phyloP scores from a whole-genome alignment of 2,329 filamentous ascomycete species.

The Fusarium armeniacum region DNA sequence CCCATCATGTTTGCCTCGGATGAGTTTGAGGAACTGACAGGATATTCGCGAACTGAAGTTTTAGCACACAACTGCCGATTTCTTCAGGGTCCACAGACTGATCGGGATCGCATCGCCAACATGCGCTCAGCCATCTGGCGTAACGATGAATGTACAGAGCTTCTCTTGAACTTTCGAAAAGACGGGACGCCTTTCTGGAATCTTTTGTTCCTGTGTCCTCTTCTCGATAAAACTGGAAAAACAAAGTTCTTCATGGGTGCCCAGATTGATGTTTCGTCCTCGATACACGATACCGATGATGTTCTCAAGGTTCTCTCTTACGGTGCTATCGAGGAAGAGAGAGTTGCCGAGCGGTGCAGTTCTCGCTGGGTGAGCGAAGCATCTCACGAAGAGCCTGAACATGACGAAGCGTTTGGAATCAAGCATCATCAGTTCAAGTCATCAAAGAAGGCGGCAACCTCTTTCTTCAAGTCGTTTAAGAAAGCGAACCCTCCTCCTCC shows the following conservation, averaged over 20 bases:
- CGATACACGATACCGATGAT: slow-evolving; percentile 64
- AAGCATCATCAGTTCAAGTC: slow-evolving; percentile 43
- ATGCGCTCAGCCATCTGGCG: slow-evolving; percentile 59
- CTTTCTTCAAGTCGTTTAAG: slow-evolving; percentile 56
- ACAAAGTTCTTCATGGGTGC: slow-evolving; percentile 68
- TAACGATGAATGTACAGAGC: slow-evolving; percentile 62
- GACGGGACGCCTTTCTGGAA: slow-evolving; percentile 70
- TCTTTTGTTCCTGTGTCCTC: slow-evolving; percentile 66
- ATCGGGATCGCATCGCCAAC: slow-evolving; percentile 57
- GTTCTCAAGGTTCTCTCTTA: slow-evolving; percentile 64
- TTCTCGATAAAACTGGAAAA: slow-evolving; percentile 63
- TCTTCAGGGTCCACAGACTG: slow-evolving; percentile 63
- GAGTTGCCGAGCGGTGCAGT: slow-evolving; percentile 8
- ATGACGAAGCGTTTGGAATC: slow-evolving; percentile 50
- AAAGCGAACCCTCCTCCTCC: slow-evolving; percentile 43
- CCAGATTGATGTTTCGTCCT: slow-evolving; percentile 70
- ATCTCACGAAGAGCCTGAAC: slow-evolving; percentile 38
- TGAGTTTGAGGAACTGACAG: slow-evolving; percentile 66
- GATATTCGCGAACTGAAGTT: slow-evolving; percentile 62
- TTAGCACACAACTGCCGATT: slow-evolving; percentile 65
- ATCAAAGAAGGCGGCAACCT: slow-evolving; percentile 45
- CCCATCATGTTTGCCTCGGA: slow-evolving; percentile 65
- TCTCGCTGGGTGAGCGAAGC: slow-evolving; percentile 38
- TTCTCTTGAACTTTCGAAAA: slow-evolving; percentile 66
- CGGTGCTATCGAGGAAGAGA: slow-evolving; percentile 48